Conservation (phyloP, 2,329 filamentous ascomycete genomes). For the Colletotrichum lentis region DNA sequence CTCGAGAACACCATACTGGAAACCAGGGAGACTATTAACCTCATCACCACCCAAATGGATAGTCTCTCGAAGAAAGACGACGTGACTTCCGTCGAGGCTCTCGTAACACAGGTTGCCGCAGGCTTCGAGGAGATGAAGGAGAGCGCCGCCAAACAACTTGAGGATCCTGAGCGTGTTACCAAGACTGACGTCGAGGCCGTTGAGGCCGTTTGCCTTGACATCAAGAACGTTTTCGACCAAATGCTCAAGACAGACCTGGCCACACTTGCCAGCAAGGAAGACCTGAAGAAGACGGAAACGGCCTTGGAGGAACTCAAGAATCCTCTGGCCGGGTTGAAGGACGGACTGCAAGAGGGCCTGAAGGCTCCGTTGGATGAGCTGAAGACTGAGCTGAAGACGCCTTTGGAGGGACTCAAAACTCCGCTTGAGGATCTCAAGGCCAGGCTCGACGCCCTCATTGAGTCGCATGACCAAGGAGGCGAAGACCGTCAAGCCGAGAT, state of each 20-base stretch:
- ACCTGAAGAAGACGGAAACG: slow-evolving; percentile 75
- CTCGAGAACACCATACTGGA: slow-evolving; percentile 75
- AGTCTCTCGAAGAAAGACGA: slow-evolving; percentile 80
- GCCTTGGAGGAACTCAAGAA: slow-evolving; percentile 57
- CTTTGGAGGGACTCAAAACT: slow-evolving; percentile 69
- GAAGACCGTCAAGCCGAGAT: slow-evolving; percentile 87
- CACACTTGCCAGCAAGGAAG: slow-evolving; percentile 76
- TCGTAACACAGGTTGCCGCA: slow-evolving; percentile 79
- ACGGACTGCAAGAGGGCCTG: slow-evolving; percentile 13
- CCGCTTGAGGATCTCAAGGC: slow-evolving; percentile 67
- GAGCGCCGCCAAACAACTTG: slow-evolving; percentile 60
- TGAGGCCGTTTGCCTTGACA: slow-evolving; percentile 82
- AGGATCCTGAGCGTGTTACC: slow-evolving; percentile 71
- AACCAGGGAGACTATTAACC: slow-evolving; percentile 75
- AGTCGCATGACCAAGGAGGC: slow-evolving; percentile 78
- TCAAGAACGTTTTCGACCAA: slow-evolving; percentile 80
- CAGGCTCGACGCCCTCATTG: slow-evolving; percentile 69
- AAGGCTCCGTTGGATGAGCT: slow-evolving; percentile 21
- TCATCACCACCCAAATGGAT: slow-evolving; percentile 73
- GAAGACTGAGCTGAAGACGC: slow-evolving; percentile 13
- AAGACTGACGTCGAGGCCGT: slow-evolving; percentile 86
- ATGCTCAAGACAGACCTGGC: slow-evolving; percentile 76
- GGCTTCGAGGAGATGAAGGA: slow-evolving; percentile 79
- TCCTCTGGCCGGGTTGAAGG: slow-evolving; percentile 21
- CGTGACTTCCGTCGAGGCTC: slow-evolving; percentile 75